A percentile compares a stretch with the other conserved stretches of the same genome.
Conservation (phyloP, 73 alveolate genomes). For the Diophrys sp. region DNA sequence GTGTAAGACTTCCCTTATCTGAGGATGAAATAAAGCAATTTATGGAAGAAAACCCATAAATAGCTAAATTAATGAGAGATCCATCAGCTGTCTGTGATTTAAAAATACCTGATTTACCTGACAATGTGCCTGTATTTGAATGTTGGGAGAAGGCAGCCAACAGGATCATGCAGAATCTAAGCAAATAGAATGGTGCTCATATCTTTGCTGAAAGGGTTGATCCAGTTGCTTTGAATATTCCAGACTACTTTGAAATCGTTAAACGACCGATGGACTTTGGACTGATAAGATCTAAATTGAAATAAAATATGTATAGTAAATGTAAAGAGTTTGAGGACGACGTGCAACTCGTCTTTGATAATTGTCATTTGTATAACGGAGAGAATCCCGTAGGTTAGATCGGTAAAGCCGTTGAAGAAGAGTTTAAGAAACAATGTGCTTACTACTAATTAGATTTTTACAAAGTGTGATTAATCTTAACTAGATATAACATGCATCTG, state of each 20-base stretch:
- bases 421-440: conserved; percentile 28
- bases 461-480: background rate
- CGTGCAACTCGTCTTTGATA: conserved; percentile 74
- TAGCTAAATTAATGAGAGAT: background rate
- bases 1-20: background rate
- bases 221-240: conserved; percentile 71
- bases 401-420: conserved; percentile 40
- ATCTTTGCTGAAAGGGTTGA: conserved; percentile 87
- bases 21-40: background rate
- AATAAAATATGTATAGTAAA: conserved; percentile 59
- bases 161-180: conserved; percentile 57
- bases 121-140: conserved; percentile 68
- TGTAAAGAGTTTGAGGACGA: conserved; percentile 74
- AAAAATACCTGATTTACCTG: conserved; percentile 59
- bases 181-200: conserved; percentile 77
- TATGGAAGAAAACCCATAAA: background rate
- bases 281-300: conserved; percentile 69
- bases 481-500: conserved; percentile 93
- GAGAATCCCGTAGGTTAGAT: conserved; percentile 34
- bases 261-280: conserved; percentile 90
- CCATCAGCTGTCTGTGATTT: conserved; percentile 51
- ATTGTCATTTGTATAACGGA: conserved; percentile 74
- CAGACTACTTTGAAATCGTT: conserved; percentile 70
- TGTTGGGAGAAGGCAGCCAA: conserved; percentile 92
- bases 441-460: conserved; percentile 32